A percentile compares a stretch with the other conserved stretches of the same genome.
Evolutionary conservation across 1,139 yeast genomes (phyloP).

Genomic region (Arxiozyma telluris): DNA sequence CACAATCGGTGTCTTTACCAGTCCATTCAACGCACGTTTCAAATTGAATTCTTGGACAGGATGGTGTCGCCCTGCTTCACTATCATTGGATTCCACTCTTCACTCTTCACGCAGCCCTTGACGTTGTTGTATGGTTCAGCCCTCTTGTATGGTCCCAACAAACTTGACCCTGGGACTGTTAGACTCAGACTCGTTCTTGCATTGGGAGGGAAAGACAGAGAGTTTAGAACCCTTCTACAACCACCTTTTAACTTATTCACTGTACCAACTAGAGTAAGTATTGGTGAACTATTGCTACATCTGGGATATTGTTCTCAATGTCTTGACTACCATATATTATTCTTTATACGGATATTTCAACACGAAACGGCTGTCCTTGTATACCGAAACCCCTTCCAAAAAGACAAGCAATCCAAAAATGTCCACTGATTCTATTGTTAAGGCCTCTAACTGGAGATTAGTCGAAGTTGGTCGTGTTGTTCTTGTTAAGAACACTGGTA

Average conservation of each 20-base stretch:
- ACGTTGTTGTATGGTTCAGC: not conserved
- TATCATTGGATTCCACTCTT: not conserved
- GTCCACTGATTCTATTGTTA: constrained; percentile 68
- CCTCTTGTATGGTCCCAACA: too few species aligned
- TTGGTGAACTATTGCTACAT: not conserved
- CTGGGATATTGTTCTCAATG: not conserved
- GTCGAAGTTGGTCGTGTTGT: constrained; percentile 99
- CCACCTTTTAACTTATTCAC: too few species aligned
- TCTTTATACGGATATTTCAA: too few species aligned
- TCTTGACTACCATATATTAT: not conserved
- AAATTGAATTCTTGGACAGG: not conserved
- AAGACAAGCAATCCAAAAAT: constrained; percentile 29
- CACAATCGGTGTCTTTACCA: not conserved
- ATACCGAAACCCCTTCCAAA: not conserved
- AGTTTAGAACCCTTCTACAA: too few species aligned
- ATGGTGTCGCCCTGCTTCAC: not conserved
- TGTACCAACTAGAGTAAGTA: too few species aligned
- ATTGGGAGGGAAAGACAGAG: too few species aligned
- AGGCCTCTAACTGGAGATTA: constrained; percentile 97
- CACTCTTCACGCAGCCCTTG: not conserved
- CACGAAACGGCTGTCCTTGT: not conserved
- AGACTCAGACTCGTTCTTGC: not conserved
- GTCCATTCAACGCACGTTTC: not conserved
- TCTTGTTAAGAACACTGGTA: constrained; percentile 73
- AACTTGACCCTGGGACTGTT: not conserved